These are phyloP conservation scores for Monosporascus sp. DNA, from an alignment of 2,329 filamentous ascomycete genomes.

Conservation along the genomic window DNA sequence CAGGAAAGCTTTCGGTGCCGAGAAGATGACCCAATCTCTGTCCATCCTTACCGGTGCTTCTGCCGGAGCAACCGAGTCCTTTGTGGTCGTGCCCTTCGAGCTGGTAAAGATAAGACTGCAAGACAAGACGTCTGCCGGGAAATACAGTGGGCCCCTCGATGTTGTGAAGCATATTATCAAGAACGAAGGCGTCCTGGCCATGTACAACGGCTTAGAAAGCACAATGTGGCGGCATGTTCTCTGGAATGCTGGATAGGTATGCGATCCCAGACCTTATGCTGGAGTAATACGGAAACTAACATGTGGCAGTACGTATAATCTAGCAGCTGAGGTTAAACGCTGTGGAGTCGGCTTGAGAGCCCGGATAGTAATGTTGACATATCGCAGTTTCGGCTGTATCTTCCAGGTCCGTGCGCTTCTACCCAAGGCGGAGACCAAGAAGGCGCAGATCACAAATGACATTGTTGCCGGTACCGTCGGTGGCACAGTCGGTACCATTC, in stretches of 20 bases:
- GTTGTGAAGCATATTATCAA: conserved; percentile 76
- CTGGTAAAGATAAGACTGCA: conserved; percentile 93
- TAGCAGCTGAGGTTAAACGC: neutral
- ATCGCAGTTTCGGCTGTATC: conserved; percentile 78
- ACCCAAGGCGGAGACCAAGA: conserved; percentile 76
- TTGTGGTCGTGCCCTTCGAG: conserved; percentile 93
- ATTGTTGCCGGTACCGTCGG: conserved; percentile 80
- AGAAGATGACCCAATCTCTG: conserved; percentile 86
- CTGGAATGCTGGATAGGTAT: conserved; percentile 29
- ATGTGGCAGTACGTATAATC: conserved; percentile 50
- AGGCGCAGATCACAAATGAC: conserved; percentile 78
- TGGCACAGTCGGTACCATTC: conserved; percentile 79
- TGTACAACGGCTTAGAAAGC: conserved; percentile 96
- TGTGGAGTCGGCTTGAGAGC: too few species aligned
- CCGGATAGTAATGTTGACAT: neutral
- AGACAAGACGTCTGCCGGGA: conserved; percentile 87
- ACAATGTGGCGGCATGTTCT: conserved; percentile 93
- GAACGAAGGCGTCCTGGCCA: conserved; percentile 75
- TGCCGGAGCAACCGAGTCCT: conserved; percentile 90
- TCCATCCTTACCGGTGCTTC: conserved; percentile 91
- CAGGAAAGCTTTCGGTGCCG: conserved; percentile 74
- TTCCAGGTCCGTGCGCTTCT: conserved; percentile 89
- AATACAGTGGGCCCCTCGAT: conserved; percentile 78
- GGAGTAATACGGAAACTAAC: neutral
- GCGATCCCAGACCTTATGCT: neutral